A percentile compares a stretch with the other conserved stretches of the same genome.
These are phyloP conservation scores for Metschnikowia koreensis DNA, from an alignment of 805 yeast genomes.

Conservation along the genomic window DNA sequence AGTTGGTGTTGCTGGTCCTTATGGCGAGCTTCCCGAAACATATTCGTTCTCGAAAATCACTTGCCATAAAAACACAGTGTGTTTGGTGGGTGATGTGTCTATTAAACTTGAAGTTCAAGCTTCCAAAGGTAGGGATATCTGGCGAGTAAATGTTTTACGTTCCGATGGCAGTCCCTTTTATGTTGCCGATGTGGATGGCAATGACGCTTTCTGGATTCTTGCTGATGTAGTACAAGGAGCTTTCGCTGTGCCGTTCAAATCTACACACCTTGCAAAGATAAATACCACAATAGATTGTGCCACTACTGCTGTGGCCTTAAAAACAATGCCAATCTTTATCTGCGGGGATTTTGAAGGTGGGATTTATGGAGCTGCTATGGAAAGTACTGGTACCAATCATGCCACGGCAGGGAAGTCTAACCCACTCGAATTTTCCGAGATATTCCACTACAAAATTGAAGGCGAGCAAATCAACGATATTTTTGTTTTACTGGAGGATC, in stretches of 20 bases:
- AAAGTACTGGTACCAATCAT: no score
- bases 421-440: neutral
- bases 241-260: neutral
- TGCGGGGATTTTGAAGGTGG: constrained; percentile 34
- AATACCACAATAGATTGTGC: constrained; percentile 10
- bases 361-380: neutral
- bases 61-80: constrained; percentile 2
- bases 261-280: neutral
- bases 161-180: neutral
- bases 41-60: constrained; percentile 7
- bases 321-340: constrained; percentile 7
- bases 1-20: neutral
- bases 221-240: constrained; percentile 14
- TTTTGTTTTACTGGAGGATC: constrained; percentile 8
- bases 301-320: constrained; percentile 15
- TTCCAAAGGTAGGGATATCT: neutral
- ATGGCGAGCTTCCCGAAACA: constrained; percentile 7
- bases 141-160: constrained; percentile 1
- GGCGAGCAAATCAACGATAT: constrained; percentile 30
- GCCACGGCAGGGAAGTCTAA: no score
- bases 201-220: constrained; percentile 2
- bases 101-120: neutral
- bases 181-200: constrained; percentile 17
- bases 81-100: constrained; percentile 8
- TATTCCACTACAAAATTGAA: constrained; percentile 23